Percentiles rank a stretch among this genome's conserved stretches.
phyloP scores from a whole-genome alignment of 2,329 filamentous ascomycete species.

The Ascosphaera aggregata region DNA sequence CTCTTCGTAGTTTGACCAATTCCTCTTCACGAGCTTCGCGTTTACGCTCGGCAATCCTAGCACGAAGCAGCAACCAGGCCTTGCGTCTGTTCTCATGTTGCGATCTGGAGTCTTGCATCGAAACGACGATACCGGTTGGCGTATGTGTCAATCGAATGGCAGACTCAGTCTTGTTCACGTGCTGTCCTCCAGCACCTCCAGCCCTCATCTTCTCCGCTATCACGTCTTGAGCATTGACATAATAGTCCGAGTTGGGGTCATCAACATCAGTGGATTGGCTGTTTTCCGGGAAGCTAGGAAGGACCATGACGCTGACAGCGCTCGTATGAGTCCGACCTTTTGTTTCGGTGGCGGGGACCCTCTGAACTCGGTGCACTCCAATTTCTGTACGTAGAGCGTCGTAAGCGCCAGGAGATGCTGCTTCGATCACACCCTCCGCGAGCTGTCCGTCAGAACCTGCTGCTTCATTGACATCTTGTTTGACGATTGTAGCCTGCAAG shows the following conservation, averaged over 20 bases:
- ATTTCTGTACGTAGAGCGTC: slow-evolving; percentile 65
- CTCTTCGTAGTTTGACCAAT: slow-evolving; percentile 47
- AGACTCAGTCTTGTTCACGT: slow-evolving; percentile 96
- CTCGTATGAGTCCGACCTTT: slow-evolving; percentile 87
- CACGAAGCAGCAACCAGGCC: slow-evolving; percentile 68
- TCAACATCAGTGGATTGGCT: slow-evolving; percentile 40
- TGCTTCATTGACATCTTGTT: slow-evolving; percentile 54
- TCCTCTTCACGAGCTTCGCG: slow-evolving; percentile 70
- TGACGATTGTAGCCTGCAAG: slow-evolving; percentile 44
- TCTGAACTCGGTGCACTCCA: slow-evolving; percentile 86
- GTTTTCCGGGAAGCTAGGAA: slow-evolving; percentile 51
- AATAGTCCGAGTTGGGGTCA: slow-evolving; percentile 79
- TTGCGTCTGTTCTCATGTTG: slow-evolving; percentile 73
- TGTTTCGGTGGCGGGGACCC: slow-evolving; percentile 73
- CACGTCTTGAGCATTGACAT: slow-evolving; percentile 66
- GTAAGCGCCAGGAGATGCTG: slow-evolving; percentile 57
- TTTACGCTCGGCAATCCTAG: slow-evolving; percentile 54
- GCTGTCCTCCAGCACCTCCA: slow-evolving; percentile 78
- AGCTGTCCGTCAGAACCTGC: slow-evolving; percentile 41
- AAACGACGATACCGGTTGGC: slow-evolving; percentile 66
- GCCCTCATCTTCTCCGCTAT: slow-evolving; percentile 75
- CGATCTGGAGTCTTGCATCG: slow-evolving; percentile 80
- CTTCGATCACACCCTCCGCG: slow-evolving; percentile 69
- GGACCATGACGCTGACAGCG: slow-evolving; percentile 74
- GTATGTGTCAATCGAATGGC: slow-evolving; percentile 80